A percentile compares a stretch with the other conserved stretches of the same genome.
phyloP scores from a whole-genome alignment of 768 basidiomycete species.

The Hortiboletus flavorubellus region DNA sequence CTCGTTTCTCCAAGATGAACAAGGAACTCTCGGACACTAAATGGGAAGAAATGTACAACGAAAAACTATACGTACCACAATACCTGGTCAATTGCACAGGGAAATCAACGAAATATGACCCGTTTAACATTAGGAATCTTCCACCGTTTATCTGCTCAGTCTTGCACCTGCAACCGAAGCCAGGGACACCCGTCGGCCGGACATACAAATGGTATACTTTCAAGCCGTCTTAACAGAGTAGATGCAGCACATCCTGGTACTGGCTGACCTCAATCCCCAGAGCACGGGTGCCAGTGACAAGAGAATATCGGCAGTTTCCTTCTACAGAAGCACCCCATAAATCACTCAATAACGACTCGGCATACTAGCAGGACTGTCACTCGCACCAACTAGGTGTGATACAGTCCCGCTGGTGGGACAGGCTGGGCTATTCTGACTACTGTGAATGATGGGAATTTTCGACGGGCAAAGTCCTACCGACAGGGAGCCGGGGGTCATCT shows the following conservation, averaged over 20 bases:
- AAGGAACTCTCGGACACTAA: background rate
- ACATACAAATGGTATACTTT: background rate
- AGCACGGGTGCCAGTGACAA: no score
- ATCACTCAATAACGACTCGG: background rate
- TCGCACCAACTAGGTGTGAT: background rate
- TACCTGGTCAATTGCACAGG: background rate
- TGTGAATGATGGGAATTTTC: background rate
- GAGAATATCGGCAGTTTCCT: no score
- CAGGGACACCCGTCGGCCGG: background rate
- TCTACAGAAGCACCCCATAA: background rate
- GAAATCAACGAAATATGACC: background rate
- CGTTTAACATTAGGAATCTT: background rate
- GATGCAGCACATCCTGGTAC: background rate
- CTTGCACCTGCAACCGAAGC: background rate
- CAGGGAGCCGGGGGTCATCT: background rate
- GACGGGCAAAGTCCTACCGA: background rate
- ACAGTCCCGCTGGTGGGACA: background rate
- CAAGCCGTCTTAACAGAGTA: background rate
- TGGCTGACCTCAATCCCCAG: background rate
- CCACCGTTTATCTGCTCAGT: background rate
- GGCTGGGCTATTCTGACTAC: background rate
- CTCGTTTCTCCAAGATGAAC: constrained; percentile 20
- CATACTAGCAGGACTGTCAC: background rate
- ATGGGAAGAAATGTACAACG: background rate
- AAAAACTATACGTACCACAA: background rate